Percentiles rank a stretch among this genome's conserved stretches.
Conservation (phyloP, 2,329 filamentous ascomycete genomes). For the Paraphoma chrysanthemicola region DNA sequence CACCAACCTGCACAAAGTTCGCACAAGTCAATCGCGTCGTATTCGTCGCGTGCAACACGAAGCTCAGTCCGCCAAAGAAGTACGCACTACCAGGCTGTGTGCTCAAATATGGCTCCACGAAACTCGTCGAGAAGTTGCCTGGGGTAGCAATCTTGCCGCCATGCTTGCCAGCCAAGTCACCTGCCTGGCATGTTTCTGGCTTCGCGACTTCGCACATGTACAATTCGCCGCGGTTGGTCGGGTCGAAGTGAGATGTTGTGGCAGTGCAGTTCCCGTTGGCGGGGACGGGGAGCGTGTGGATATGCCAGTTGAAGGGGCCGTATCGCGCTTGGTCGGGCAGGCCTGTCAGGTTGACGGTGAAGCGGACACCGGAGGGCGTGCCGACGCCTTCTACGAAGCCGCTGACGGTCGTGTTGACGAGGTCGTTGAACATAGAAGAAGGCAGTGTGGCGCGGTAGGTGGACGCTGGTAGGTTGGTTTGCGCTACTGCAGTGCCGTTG, state of each 20-base stretch:
- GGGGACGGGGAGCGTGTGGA: slow-evolving; percentile 48
- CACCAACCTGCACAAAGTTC: slow-evolving; percentile 52
- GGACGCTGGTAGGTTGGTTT: slow-evolving; percentile 22
- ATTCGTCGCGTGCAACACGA: slow-evolving; percentile 61
- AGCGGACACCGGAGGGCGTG: slow-evolving; percentile 40
- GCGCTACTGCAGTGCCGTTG: slow-evolving; percentile 26
- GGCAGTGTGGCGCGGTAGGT: slow-evolving; percentile 34
- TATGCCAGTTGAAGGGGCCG: slow-evolving; percentile 44
- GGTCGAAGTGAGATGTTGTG: slow-evolving; percentile 48
- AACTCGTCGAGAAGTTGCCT: slow-evolving; percentile 38
- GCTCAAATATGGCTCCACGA: slow-evolving; percentile 58
- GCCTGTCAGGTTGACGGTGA: slow-evolving; percentile 47
- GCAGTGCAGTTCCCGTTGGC: slow-evolving; percentile 48
- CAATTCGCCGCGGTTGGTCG: slow-evolving; percentile 43
- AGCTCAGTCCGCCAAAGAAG: slow-evolving; percentile 59
- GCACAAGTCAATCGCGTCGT: slow-evolving; percentile 61
- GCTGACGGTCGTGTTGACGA: slow-evolving; percentile 26
- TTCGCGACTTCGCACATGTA: slow-evolving; percentile 40
- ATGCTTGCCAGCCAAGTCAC: slow-evolving; percentile 53
- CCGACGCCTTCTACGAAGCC: slow-evolving; percentile 43
- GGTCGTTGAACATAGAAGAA: slow-evolving; percentile 27
- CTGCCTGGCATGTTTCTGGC: slow-evolving; percentile 48
- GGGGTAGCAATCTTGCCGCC: slow-evolving; percentile 42
- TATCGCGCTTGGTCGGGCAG: slow-evolving; percentile 39
- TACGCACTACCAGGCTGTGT: slow-evolving; percentile 47